phyloP scores from a whole-genome alignment of 2,329 filamentous ascomycete genomes.

The Cladosporium sp. region DNA sequence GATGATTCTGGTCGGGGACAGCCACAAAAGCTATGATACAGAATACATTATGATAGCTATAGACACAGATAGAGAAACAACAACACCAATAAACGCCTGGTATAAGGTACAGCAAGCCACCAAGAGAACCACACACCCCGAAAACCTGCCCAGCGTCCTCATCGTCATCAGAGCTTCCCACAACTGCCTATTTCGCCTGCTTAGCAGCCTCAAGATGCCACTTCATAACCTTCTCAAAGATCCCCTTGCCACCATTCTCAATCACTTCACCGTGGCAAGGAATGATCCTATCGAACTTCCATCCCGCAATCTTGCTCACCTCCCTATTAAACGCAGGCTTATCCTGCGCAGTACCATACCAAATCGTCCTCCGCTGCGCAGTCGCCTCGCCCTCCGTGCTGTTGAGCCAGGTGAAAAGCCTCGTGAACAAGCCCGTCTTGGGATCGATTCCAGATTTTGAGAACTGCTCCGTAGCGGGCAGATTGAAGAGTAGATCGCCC shows the following conservation, averaged over 20 bases:
- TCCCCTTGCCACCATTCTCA: slow-evolving; percentile 65
- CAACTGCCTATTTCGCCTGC: slow-evolving; percentile 21
- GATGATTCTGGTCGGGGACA: no score
- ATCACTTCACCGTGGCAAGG: slow-evolving; percentile 93
- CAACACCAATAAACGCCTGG: background rate
- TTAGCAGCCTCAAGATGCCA: slow-evolving; percentile 65
- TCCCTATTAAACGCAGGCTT: slow-evolving; percentile 65
- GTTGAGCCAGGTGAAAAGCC: slow-evolving; percentile 54
- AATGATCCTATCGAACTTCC: slow-evolving; percentile 82
- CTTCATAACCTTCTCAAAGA: slow-evolving; percentile 72
- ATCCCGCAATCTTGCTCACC: slow-evolving; percentile 62
- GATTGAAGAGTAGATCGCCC: slow-evolving; percentile 88
- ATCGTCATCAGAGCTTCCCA: background rate
- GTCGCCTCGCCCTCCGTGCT: slow-evolving; percentile 58
- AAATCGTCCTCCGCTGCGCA: slow-evolving; percentile 74
- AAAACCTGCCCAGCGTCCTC: no score
- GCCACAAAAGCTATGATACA: background rate
- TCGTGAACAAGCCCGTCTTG: slow-evolving; percentile 55
- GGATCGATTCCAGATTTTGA: slow-evolving; percentile 50
- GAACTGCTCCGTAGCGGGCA: slow-evolving; percentile 81
- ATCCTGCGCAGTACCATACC: slow-evolving; percentile 67
- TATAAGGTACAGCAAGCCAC: background rate
- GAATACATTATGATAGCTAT: background rate
- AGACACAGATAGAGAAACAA: background rate
- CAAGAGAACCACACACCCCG: no score